A percentile compares a stretch with the other conserved stretches of the same genome.
These are phyloP conservation scores for Xylaria castorea DNA, from an alignment of 495 filamentous ascomycete species.

Conservation along the genomic window DNA sequence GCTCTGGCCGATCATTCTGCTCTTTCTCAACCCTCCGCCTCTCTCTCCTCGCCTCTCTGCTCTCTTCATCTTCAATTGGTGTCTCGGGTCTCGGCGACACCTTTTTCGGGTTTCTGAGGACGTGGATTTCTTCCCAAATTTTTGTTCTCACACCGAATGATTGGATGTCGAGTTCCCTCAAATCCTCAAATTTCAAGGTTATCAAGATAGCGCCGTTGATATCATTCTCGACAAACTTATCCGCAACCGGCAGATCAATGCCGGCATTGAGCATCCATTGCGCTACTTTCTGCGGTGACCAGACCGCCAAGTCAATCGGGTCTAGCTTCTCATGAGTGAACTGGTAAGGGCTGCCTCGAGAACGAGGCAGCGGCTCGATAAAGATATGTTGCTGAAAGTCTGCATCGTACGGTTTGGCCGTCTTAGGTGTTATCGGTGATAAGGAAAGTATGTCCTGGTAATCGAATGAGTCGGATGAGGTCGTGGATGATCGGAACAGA, in stretches of 20 bases:
- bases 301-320: conserved; percentile 62
- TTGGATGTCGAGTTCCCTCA: conserved; percentile 92
- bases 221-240: conserved; percentile 87
- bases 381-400: conserved; percentile 44
- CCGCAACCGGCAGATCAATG: conserved; percentile 73
- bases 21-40: conserved; percentile 42
- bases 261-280: conserved; percentile 77
- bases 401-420: conserved; percentile 38
- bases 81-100: conserved; percentile 60
- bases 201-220: conserved; percentile 86
- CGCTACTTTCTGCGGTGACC: conserved; percentile 78
- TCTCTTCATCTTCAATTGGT: conserved; percentile 62
- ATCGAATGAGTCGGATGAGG: conserved; percentile 57
- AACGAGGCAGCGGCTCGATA: conserved; percentile 45
- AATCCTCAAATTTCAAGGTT: conserved; percentile 85
- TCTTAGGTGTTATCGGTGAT: conserved; percentile 65
- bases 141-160: conserved; percentile 91
- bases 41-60: conserved; percentile 50
- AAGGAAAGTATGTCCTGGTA: conserved; percentile 67
- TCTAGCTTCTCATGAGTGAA: conserved; percentile 64
- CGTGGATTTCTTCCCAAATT: conserved; percentile 83
- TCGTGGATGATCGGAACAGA: conserved; percentile 74
- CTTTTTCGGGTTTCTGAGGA: conserved; percentile 65
- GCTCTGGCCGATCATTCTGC: conserved; percentile 40
- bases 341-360: conserved; percentile 49